These are phyloP conservation scores for Entomortierella chlamydospora DNA, from an alignment of 192 early-diverging fungal genomes.

Conservation along the genomic window DNA sequence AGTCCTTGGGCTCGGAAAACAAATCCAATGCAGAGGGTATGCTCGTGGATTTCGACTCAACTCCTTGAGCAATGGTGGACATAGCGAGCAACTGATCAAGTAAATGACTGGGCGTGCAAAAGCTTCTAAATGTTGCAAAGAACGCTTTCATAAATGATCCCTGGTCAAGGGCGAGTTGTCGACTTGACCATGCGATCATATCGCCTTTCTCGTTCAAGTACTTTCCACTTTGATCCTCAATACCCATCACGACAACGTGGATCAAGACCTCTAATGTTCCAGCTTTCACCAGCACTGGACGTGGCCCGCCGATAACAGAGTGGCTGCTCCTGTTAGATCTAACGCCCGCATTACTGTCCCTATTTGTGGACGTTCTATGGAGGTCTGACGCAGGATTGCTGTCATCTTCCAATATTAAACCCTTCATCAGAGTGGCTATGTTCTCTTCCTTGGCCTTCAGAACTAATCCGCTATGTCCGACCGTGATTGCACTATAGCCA, in stretches of 20 bases:
- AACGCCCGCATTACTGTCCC: neutral
- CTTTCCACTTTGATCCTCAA: conserved; percentile 54
- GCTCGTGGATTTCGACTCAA: neutral
- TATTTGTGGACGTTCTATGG: neutral
- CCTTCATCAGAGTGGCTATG: conserved; percentile 40
- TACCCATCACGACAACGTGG: conserved; percentile 69
- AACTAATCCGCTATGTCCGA: conserved; percentile 47
- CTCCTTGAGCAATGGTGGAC: conserved; percentile 52
- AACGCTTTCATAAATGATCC: conserved; percentile 63
- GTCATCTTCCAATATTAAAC: conserved; percentile 17
- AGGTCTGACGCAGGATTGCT: neutral
- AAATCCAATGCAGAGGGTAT: conserved; percentile 51
- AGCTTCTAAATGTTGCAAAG: conserved; percentile 75
- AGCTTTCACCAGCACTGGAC: conserved; percentile 71
- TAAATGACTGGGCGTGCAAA: conserved; percentile 57
- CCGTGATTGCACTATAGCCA: conserved; percentile 37
- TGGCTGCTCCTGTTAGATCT: conserved; percentile 22
- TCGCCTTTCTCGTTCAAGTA: conserved; percentile 62
- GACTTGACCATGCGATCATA: conserved; percentile 24
- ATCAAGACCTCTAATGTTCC: conserved; percentile 68
- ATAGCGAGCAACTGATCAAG: conserved; percentile 55
- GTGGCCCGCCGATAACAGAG: conserved; percentile 24
- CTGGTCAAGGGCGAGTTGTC: conserved; percentile 52
- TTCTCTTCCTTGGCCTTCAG: conserved; percentile 64
- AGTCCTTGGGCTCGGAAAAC: conserved; percentile 44